Percentiles rank a stretch among this genome's conserved stretches.
Conservation (phyloP, 2,329 filamentous ascomycete species). For the Falciphora oryzae region DNA sequence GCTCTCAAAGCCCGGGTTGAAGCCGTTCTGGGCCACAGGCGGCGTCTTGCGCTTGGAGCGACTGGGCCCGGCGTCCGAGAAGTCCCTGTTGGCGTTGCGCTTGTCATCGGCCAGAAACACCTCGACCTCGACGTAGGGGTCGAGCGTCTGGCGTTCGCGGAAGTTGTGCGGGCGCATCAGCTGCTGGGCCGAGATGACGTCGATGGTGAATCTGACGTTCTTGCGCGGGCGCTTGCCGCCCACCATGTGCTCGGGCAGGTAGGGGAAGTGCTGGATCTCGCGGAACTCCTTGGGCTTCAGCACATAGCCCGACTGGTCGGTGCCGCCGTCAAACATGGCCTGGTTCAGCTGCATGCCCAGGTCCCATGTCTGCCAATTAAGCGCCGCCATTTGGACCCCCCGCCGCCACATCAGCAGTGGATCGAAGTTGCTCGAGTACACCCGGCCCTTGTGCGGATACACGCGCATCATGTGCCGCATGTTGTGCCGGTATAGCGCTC, state of each 20-base stretch:
- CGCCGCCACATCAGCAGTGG: slow-evolving; percentile 90
- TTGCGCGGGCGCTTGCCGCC: slow-evolving; percentile 69
- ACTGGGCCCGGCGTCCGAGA: slow-evolving; percentile 35
- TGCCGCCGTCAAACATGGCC: slow-evolving; percentile 91
- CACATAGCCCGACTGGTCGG: slow-evolving; percentile 84
- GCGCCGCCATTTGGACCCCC: slow-evolving; percentile 93
- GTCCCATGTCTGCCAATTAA: slow-evolving; percentile 99
- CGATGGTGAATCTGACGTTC: slow-evolving; percentile 76
- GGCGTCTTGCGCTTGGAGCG: slow-evolving; percentile 68
- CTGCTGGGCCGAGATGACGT: slow-evolving; percentile 90
- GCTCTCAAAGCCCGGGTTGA: slow-evolving; percentile 83
- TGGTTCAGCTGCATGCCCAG: slow-evolving; percentile 93
- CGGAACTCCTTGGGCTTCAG: slow-evolving; percentile 86
- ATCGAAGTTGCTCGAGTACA: slow-evolving; percentile 90
- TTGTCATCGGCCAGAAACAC: slow-evolving; percentile 93
- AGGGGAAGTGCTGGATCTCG: slow-evolving; percentile 56
- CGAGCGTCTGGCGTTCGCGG: slow-evolving; percentile 56
- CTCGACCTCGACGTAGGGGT: slow-evolving; percentile 92
- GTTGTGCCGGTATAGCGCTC: slow-evolving; percentile 81
- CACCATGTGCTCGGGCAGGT: slow-evolving; percentile 36
- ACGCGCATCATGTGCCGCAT: slow-evolving; percentile 88
- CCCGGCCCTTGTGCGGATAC: slow-evolving; percentile 76
- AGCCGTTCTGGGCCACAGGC: slow-evolving; percentile 82
- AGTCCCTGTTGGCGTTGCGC: slow-evolving; percentile 56
- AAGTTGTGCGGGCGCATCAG: slow-evolving; percentile 71